Evolutionary conservation across 1,139 yeast species (phyloP).

Genomic region (Petasospora rhodanensis): DNA sequence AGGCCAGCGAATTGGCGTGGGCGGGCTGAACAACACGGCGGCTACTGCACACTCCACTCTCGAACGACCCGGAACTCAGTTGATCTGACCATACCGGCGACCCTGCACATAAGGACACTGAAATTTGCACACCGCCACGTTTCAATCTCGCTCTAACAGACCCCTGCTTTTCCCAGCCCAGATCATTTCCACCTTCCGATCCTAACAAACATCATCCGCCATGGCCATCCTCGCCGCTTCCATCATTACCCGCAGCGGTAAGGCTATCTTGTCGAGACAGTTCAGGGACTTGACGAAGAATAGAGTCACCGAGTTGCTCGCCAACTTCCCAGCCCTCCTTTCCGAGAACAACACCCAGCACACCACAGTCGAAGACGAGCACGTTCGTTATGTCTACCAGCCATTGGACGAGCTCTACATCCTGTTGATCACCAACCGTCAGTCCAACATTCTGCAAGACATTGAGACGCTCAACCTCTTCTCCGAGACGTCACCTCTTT

Average conservation of each 20-base stretch:
- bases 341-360: constrained; percentile 74
- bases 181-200: too few relatives aligned
- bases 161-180: too few relatives aligned
- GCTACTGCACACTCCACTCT: neutral
- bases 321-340: constrained; percentile 81
- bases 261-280: constrained; percentile 88
- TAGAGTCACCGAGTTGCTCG: constrained; percentile 78
- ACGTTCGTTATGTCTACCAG: constrained; percentile 90
- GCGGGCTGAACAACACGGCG: neutral
- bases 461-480: constrained; percentile 87
- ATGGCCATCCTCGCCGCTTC: constrained; percentile 90
- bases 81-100: neutral
- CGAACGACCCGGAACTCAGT: neutral
- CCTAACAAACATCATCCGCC: constrained; percentile 1
- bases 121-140: too few relatives aligned
- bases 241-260: constrained; percentile 92
- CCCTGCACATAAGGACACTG: neutral
- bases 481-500: constrained; percentile 76
- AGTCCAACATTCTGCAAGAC: constrained; percentile 91
- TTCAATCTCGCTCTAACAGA: too few relatives aligned
- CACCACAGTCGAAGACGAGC: constrained; percentile 91
- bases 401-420: constrained; percentile 94
- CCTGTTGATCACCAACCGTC: constrained; percentile 85
- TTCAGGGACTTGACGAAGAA: constrained; percentile 83
- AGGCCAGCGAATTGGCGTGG: too few relatives aligned